These are phyloP conservation scores for Globisporangium cystogenes DNA, from an alignment of 352 stramenopile species.

Conservation along the genomic window DNA sequence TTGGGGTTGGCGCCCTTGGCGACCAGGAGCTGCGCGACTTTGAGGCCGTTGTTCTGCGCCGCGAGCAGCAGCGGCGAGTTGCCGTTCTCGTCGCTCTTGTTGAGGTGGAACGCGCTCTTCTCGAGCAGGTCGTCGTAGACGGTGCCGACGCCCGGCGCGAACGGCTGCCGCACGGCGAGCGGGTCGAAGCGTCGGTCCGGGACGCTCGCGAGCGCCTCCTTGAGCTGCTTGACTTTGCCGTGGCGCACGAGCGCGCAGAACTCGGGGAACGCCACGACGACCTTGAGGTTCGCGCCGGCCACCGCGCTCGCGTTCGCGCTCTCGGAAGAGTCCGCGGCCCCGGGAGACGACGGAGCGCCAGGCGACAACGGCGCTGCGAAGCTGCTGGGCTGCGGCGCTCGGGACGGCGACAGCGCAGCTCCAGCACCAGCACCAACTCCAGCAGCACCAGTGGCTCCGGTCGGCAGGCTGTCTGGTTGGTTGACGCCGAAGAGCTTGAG, in stretches of 20 bases:
- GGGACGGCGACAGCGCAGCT: background rate
- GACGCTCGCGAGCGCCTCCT: conserved; percentile 80
- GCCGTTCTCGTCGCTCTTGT: conserved; percentile 88
- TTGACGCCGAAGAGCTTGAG: conserved; percentile 30
- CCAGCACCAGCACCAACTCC: background rate
- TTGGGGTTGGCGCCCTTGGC: conserved; percentile 88
- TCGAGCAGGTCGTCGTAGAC: conserved; percentile 89
- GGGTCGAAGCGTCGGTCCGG: conserved; percentile 86
- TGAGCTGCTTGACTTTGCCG: conserved; percentile 85
- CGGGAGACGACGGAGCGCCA: background rate
- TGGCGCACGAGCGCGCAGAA: conserved; percentile 83
- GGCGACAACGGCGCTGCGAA: background rate
- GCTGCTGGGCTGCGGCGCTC: background rate
- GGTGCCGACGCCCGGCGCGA: conserved; percentile 82
- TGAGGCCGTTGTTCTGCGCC: conserved; percentile 86
- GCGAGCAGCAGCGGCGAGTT: conserved; percentile 88
- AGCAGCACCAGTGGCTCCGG: background rate
- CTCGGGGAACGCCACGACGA: conserved; percentile 68
- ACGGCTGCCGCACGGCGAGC: conserved; percentile 60
- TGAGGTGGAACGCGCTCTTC: conserved; percentile 86
- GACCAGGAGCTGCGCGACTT: conserved; percentile 89
- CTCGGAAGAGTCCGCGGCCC: too few relatives aligned
- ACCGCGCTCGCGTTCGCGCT: conserved; percentile 3
- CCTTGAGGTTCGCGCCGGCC: conserved; percentile 16
- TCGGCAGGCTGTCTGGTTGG: conserved; percentile 8